These are phyloP conservation scores for Klebsormidium nitens DNA, from an alignment of 139 green algal genomes.

Conservation along the genomic window DNA sequence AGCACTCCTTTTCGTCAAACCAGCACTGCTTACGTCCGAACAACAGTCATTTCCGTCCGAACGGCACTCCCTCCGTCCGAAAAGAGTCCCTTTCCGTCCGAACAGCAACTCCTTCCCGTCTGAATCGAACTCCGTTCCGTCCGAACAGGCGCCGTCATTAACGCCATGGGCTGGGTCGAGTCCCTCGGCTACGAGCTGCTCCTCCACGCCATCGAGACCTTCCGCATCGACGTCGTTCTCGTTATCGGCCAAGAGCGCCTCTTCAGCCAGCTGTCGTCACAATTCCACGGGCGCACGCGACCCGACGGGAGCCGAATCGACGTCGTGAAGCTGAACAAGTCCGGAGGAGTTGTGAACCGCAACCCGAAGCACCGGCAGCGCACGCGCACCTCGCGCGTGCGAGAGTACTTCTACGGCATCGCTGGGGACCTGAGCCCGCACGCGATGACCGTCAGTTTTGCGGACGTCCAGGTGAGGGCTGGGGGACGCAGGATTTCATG, in stretches of 20 bases:
- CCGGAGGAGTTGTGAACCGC: conserved; percentile 74
- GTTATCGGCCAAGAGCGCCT: conserved; percentile 87
- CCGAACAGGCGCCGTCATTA: conserved; percentile 75
- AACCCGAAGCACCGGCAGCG: conserved; percentile 45
- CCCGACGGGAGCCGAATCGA: conserved; percentile 16
- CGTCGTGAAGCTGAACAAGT: conserved; percentile 74
- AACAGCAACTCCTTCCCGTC: no score
- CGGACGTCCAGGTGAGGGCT: conserved; percentile 61
- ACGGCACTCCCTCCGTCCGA: no score
- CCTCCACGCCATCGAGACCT: conserved; percentile 61
- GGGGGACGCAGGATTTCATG: no score
- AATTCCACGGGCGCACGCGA: neutral
- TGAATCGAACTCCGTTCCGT: no score
- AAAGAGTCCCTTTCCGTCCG: no score
- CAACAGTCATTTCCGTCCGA: no score
- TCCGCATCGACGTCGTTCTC: conserved; percentile 69
- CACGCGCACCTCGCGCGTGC: conserved; percentile 54
- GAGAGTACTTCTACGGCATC: conserved; percentile 89
- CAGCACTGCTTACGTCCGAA: no score
- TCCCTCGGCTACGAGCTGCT: conserved; percentile 76
- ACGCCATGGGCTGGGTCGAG: conserved; percentile 91
- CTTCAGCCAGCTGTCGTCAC: conserved; percentile 63
- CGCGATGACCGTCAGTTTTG: conserved; percentile 43
- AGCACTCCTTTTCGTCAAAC: no score
- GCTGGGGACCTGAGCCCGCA: conserved; percentile 51